Evolutionary conservation across 1,284 basidiomycete species (phyloP), one percentile per base, ranked within the genome.

Genomic region (Heterobasidion parviporum): DNA sequence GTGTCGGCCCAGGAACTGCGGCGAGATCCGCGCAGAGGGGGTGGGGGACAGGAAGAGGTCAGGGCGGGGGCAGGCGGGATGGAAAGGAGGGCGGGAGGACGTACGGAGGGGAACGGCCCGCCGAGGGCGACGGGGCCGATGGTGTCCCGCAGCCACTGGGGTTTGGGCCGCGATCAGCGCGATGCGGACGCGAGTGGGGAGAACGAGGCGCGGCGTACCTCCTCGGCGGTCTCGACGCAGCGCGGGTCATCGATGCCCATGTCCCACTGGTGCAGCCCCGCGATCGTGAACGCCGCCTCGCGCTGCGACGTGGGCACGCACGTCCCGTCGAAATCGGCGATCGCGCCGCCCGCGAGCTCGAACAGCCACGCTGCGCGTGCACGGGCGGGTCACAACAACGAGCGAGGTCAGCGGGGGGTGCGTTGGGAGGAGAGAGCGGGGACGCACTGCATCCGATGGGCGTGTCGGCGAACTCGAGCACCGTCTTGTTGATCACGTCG

Each of bases 261-360:
- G 57, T 88, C 86, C 94, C 94, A 96, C 68, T 96, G 94, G 69
- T 95, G 93, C 49, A 96, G 74, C 16, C 94, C 92, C 2, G 90
- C 89, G 49, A 94, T 83, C 3, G 89, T 93, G 72, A 94, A 96
- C 6, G 81, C 70, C 1, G 89, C 87, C 64, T 88, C 79, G 32
- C 93, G 83, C 63, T 92, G 87, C 14, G 79, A 75, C 63, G 83
- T 82, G 3, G 91, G 89, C 35, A 94, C 72, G 63, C 89, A 92
- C 4, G 71, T 82, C 59, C 88, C 81, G 56, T 87, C 83, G 54
- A 79, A 82, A 64, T 94, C 90, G 1, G 71, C 70, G 41, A 94
- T 79, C 0, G 89, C 91, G 10, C 92, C 92, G 1, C 90, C 92
- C 3, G 89, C 87, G 45, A 94, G 78, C 68, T 96, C 93, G 68